Evolutionary conservation across 2,329 filamentous ascomycete genomes (phyloP), one percentile per base, ranked within the genome.

Genomic region (Colletotrichum chlorophyti): DNA sequence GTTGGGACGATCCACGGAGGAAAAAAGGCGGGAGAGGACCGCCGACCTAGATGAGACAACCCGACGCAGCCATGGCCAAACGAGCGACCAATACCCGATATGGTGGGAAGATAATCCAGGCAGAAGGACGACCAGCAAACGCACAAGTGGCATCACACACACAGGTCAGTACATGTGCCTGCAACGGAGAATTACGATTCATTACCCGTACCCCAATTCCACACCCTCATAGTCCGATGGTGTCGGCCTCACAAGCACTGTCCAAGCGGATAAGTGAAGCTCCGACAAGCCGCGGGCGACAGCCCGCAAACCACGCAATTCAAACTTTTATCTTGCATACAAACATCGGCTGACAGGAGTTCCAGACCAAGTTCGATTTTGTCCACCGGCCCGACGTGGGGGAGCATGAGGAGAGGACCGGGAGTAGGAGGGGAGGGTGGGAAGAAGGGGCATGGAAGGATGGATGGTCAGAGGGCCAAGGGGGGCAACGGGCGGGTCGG

Each of bases 261-360:
- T 26, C 51, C 42, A 34, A 48, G 43, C 27, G 52, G 34, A 40
- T n/a, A n/a, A n/a, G n/a, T n/a, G 23, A 12, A 19, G 8, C 10
- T 15, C 11, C 45, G 31, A 31, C 14, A 24, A n/a, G 31, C 14
- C 19, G 45, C 21, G 11, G 9, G 21, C 6, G 8, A 27, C 23
- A 9, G 15, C 19, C 26, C 41, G 26, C 41, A 31, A 24, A n/a
- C 49, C 23, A 27, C 27, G 17, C 26, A 27, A 46, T 21, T 21
- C 27, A 48, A 19, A 43, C 23, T 38, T 48, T 48, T 23, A 21
- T 24, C 49, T 59, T 59, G 50, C 50, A 59, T 48, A 47, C 29
- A 31, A 43, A 59, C 42, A 59, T 59, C 42, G 55, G 55, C 55
- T 59, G 55, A 32, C 42, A 59, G 55, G 29, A 47, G 42, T 47